Evolutionary conservation across 2,329 filamentous ascomycete species (phyloP).

Genomic region (Karstenula rhodostoma): DNA sequence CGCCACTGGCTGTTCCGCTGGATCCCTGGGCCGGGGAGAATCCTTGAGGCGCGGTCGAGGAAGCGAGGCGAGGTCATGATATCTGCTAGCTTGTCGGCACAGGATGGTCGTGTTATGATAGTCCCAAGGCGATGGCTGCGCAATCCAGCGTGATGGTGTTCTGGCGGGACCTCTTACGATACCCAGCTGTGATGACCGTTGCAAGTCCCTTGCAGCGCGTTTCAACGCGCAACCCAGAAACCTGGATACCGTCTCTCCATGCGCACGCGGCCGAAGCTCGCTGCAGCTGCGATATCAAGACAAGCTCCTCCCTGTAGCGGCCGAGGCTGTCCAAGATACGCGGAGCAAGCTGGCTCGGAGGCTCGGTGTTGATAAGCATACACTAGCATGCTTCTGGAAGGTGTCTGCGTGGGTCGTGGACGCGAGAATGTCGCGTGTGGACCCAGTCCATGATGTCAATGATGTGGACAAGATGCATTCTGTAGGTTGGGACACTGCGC

Average conservation of each 20-base stretch:
- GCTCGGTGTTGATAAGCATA: neutral
- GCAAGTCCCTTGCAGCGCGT: neutral
- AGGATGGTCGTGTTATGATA: too few relatives aligned
- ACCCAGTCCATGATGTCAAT: neutral
- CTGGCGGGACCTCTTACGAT: neutral
- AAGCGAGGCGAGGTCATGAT: neutral
- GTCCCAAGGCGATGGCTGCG: neutral
- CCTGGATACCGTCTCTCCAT: neutral
- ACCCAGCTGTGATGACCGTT: neutral
- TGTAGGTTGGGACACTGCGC: neutral
- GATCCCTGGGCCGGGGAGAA: neutral
- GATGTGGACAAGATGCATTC: neutral
- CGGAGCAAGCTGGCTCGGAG: neutral
- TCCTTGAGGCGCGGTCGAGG: constrained; percentile 3
- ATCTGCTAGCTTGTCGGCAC: neutral
- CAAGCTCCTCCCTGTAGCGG: constrained; percentile 10
- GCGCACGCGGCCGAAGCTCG: neutral
- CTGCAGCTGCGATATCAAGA: constrained; percentile 8
- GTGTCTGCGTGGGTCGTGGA: neutral
- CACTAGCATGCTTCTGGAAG: constrained; percentile 5
- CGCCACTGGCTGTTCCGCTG: neutral
- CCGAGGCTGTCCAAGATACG: constrained; percentile 9
- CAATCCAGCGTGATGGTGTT: neutral
- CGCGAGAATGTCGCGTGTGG: neutral
- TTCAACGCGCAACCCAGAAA: neutral